These are phyloP conservation scores for Aspergillus cristatus DNA, from an alignment of 495 filamentous ascomycete species.

Conservation along the genomic window DNA sequence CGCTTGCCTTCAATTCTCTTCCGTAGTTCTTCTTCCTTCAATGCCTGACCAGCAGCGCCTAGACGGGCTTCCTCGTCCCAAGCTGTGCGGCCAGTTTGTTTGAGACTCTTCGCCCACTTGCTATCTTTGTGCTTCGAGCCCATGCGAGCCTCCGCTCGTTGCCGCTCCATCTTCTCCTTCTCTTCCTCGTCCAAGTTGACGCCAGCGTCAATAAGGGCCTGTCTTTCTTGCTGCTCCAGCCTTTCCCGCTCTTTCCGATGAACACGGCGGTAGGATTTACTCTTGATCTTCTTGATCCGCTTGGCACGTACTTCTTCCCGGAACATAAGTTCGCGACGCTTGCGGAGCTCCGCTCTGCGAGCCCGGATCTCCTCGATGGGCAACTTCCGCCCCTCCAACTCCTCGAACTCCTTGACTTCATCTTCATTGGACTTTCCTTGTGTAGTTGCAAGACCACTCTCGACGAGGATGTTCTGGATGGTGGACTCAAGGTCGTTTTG, in stretches of 20 bases:
- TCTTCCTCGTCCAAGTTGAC: slow-evolving; percentile 67
- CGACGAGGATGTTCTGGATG: slow-evolving; percentile 78
- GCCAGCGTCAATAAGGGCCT: slow-evolving; percentile 59
- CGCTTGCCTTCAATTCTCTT: slow-evolving; percentile 75
- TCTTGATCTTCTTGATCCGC: slow-evolving; percentile 97
- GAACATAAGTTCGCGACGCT: slow-evolving; percentile 75
- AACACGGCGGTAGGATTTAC: slow-evolving; percentile 81
- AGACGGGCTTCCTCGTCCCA: slow-evolving; percentile 79
- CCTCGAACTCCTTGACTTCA: slow-evolving; percentile 58
- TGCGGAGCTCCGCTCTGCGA: slow-evolving; percentile 65
- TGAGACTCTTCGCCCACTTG: slow-evolving; percentile 88
- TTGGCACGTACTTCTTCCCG: slow-evolving; percentile 84
- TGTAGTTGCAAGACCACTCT: slow-evolving; percentile 62
- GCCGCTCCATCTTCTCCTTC: slow-evolving; percentile 65
- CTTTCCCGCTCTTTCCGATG: slow-evolving; percentile 80
- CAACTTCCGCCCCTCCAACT: slow-evolving; percentile 54
- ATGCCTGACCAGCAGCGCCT: slow-evolving; percentile 72
- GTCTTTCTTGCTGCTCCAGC: slow-evolving; percentile 59
- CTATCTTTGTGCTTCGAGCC: slow-evolving; percentile 80
- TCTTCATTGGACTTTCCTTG: slow-evolving; percentile 55
- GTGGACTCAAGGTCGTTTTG: slow-evolving; percentile 73
- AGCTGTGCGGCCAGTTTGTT: slow-evolving; percentile 63
- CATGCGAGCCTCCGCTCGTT: slow-evolving; percentile 81
- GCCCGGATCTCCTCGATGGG: slow-evolving; percentile 65
- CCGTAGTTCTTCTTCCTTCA: slow-evolving; percentile 75